These are phyloP conservation scores for Craterostigma plantagineum DNA, from an alignment of 257 asterid species.

Conservation along the genomic window DNA sequence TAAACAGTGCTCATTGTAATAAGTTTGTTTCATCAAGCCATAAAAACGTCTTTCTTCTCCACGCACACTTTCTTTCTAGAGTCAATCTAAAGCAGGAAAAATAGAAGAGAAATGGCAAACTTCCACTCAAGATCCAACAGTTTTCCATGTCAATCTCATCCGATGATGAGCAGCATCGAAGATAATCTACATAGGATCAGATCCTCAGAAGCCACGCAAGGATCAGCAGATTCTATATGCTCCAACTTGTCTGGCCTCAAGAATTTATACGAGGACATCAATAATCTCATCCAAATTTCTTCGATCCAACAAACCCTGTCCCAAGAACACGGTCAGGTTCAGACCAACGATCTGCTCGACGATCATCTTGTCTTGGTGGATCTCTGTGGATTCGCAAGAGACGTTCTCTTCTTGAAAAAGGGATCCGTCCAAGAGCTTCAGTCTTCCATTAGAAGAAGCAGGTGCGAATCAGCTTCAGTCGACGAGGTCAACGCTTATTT, in stretches of 20 bases:
- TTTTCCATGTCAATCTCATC: constrained; percentile 24
- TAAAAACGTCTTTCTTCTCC: too few relatives aligned
- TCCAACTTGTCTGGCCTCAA: constrained; percentile 16
- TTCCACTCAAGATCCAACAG: constrained; percentile 17
- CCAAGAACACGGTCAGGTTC: too few relatives aligned
- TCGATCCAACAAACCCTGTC: too few relatives aligned
- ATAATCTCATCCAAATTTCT: too few relatives aligned
- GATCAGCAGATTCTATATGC: constrained; percentile 1
- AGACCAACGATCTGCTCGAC: too few relatives aligned
- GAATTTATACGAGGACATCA: constrained; percentile 15
- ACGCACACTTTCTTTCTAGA: too few relatives aligned
- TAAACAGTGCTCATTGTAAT: too few relatives aligned
- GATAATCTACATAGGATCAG: constrained; percentile 14
- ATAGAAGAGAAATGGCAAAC: constrained; percentile 10
- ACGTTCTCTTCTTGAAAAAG: constrained; percentile 3
- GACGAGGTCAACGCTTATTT: constrained; percentile 10
- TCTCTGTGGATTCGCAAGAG: constrained; percentile 7
- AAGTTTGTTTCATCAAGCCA: too few relatives aligned
- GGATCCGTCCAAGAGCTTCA: constrained; percentile 17
- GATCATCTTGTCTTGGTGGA: constrained; percentile 18
- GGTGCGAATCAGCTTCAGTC: constrained; percentile 2
- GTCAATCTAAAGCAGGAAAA: too few relatives aligned
- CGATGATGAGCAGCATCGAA: constrained; percentile 8
- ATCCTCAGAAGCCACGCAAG: constrained; percentile 11
- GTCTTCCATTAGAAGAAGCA: constrained; percentile 7